Evolutionary conservation across 1,139 yeast genomes (phyloP), one percentile per base, ranked within the genome.

Genomic region (Geotrichum klebahnii): DNA sequence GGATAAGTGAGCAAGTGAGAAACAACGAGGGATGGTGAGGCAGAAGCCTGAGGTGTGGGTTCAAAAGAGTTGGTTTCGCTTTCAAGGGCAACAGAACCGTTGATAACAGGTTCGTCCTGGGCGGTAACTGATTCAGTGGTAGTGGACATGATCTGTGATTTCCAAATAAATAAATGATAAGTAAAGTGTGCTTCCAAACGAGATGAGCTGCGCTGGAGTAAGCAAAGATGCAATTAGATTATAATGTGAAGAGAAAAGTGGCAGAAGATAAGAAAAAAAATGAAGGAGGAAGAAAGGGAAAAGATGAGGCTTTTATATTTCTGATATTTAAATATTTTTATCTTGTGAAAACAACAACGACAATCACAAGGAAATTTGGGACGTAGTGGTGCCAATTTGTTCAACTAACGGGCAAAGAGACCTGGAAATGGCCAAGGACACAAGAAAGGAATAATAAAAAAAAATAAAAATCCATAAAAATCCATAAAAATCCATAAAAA

Each of bases 1-100:
- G 84, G 84, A 55, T 71, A 71, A 46, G 77, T 72, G 48, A 80
- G 72, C 55, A 79, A 60, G 52, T 70, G 72, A 50, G 67, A 66
- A 39, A 72, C 67, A 56, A 68, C 66, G 53, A 54, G 55, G 22
- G 72, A 67, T 37, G 22, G 29, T 12, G 38, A 24, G n/a, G 40
- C 46, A 10, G 9, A 26, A 14, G 37, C 26, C n/a, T 39, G 3
- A 3, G 44, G 23, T 16, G 37, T 26, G 6, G 20, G 43, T 12
- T 38, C 39, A 22, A 19, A 26, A 5, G 14, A 10, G 9, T 33
- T 16, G 16, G 8, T 35, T 24, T 36, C 31, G 17, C 47, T 31
- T 9, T 35, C 38, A 9, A 36, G 36, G 22, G 42, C 12, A 35
- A 43, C 44, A 32, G 50, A 37, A 19, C 45, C 50, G 31, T 37